Evolutionary conservation across 768 basidiomycete species (phyloP).

Genomic region (Russula sp.): DNA sequence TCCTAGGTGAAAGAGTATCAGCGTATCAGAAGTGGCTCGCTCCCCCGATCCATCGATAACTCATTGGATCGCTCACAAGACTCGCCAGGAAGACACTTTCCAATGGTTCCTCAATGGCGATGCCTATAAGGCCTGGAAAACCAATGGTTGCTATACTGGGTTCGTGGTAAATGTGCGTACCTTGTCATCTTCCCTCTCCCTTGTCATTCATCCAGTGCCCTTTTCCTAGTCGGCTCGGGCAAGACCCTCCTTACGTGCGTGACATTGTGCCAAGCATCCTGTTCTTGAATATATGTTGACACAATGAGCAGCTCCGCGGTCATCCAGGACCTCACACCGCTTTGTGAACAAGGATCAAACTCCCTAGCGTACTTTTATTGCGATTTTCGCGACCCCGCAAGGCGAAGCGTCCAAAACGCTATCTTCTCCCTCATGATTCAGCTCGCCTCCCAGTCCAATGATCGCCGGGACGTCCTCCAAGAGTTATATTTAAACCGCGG

Average conservation of each 20-base stretch:
- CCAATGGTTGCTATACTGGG: conserved; percentile 10
- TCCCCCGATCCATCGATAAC: conserved; percentile 14
- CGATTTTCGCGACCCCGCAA: conserved; percentile 29
- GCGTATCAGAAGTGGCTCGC: conserved; percentile 19
- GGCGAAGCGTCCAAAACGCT: conserved; percentile 20
- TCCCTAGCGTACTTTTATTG: conserved; percentile 33
- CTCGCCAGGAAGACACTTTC: conserved; percentile 6
- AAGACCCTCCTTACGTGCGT: conserved; percentile 21
- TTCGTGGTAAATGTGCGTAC: conserved; percentile 14
- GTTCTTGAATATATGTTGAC: conserved; percentile 4
- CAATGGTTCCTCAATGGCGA: conserved; percentile 19
- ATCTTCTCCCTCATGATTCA: conserved; percentile 32
- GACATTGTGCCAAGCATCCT: not conserved
- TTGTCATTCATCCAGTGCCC: not conserved
- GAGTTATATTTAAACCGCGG: conserved; percentile 3
- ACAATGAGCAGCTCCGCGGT: conserved; percentile 14
- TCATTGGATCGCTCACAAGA: conserved; percentile 15
- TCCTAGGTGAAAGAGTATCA: conserved; percentile 8
- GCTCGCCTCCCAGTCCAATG: conserved; percentile 23
- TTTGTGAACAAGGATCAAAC: conserved; percentile 1
- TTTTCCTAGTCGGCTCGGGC: conserved; percentile 17
- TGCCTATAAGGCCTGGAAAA: conserved; percentile 14
- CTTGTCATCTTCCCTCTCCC: not conserved
- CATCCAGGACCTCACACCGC: conserved; percentile 14
- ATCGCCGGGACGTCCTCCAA: conserved; percentile 6